Conservation (phyloP, 2,329 filamentous ascomycete species). For the Gnomoniopsis sp. region DNA sequence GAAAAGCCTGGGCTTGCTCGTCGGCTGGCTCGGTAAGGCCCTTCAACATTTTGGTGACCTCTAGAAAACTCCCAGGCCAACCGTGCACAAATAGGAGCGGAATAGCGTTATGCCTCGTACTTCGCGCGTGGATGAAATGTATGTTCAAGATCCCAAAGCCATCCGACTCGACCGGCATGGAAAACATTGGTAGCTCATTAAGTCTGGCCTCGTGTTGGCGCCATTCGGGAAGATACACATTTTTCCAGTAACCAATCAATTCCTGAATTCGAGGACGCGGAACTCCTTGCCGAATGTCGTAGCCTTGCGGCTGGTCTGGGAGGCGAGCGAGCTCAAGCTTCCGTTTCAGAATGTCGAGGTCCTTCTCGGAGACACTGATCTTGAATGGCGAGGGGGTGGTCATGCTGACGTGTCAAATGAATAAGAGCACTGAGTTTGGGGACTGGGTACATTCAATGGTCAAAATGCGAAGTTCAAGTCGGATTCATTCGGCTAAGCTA, state of each 20-base stretch:
- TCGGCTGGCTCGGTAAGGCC: slow-evolving; percentile 26
- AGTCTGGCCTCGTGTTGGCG: not conserved
- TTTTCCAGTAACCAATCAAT: not conserved
- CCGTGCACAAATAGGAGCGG: slow-evolving; percentile 40
- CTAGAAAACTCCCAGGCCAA: slow-evolving; percentile 40
- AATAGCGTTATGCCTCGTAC: slow-evolving; percentile 27
- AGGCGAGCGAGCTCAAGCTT: slow-evolving; percentile 1
- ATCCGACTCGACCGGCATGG: slow-evolving; percentile 26
- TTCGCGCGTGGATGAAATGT: slow-evolving; percentile 59
- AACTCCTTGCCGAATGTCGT: slow-evolving; percentile 1
- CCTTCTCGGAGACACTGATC: not conserved
- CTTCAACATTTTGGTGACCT: slow-evolving; percentile 32
- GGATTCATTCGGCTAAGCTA: too few species aligned
- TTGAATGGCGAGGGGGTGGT: not conserved
- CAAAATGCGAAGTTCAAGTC: not conserved
- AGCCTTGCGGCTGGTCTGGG: slow-evolving; percentile 1
- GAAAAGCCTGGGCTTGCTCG: slow-evolving; percentile 33
- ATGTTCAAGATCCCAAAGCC: slow-evolving; percentile 58
- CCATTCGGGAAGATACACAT: not conserved
- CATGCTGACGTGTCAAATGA: not conserved
- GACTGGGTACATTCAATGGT: too few species aligned
- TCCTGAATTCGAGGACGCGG: not conserved
- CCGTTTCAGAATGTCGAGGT: not conserved
- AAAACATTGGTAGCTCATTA: not conserved
- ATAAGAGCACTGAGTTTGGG: too few species aligned